Base-by-base conservation (phyloP, 2,329 filamentous ascomycete genomes). In the Curvularia hawaiiensis region DNA sequence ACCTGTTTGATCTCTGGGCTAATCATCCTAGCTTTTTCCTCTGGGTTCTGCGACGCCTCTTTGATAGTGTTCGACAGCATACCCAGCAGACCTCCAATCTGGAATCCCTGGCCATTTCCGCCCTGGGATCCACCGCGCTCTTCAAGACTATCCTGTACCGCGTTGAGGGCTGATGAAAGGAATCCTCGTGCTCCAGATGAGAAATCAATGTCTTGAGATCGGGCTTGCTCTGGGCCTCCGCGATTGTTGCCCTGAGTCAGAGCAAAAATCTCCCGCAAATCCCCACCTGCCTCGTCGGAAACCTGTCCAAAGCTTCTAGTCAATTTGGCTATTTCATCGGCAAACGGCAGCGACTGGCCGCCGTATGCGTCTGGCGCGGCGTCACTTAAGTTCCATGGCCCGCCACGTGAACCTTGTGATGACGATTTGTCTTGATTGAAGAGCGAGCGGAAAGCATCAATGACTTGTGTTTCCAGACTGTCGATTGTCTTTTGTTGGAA, bases 401-500 rank as follows among this genome's bases (percentile, higher is more conserved):
- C 53, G 28, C 56, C 61, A 30, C 60, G 41, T 22, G 18, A 18
- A 14, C 28, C 64, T 28, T 64, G 61, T 16, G 61, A 59, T 1
- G 48, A 41, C 4, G 54, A 43, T 31, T 54, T 64, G 52, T 71
- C 61, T 20, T 64, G 67, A 28, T 63, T 65, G 57, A 72, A 72
- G 0, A 72, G 59, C 4, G 68, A 71, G 16, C 66, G 65, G 30
- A 72, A 72, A 2, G 69, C 69, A 50, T 72, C 66, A 12, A 72
- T 54, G 38, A 72, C 68, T 54, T 71, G 68, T 39, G 61, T 64
- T 40, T 72, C 69, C 6, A 72, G 63, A 33, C 67, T 71, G 52
- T 72, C 69, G 45, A 72, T 72, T 14, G 69, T 72, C 50, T 71
- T 71, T 44, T 72, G 66, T 38, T 72, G 69, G 48, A 72, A 72